Percentiles rank a stretch among this genome's conserved stretches.
These are phyloP conservation scores for Diospyros kaki DNA, from an alignment of 148 eudicot genomes.

Conservation along the genomic window DNA sequence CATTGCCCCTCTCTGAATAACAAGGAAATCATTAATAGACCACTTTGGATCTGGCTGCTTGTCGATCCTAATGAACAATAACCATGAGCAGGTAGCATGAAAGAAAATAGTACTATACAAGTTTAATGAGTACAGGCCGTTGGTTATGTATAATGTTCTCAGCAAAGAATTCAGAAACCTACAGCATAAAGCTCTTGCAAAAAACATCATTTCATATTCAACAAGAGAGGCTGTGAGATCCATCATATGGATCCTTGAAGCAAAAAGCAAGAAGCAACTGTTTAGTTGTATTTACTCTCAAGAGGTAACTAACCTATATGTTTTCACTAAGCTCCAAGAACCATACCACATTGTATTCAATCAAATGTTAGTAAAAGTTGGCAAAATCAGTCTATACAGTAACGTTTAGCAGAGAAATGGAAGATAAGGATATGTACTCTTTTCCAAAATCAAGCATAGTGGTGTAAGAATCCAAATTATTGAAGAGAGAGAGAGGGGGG, in stretches of 20 bases:
- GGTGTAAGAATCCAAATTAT: background rate
- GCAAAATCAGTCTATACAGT: background rate
- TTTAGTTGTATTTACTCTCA: background rate
- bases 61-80: background rate
- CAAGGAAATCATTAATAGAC: background rate
- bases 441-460: background rate
- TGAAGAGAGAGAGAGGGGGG: background rate
- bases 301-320: background rate
- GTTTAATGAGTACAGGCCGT: background rate
- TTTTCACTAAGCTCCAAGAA: background rate
- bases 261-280: background rate
- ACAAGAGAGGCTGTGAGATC: background rate
- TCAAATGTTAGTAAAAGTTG: background rate
- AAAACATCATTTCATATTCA: background rate
- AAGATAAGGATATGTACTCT: background rate
- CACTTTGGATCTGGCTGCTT: background rate
- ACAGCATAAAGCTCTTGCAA: background rate
- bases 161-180: background rate
- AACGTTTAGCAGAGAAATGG: background rate
- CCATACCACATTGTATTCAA: background rate
- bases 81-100: background rate
- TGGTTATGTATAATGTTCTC: background rate
- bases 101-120: background rate
- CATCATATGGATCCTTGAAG: background rate
- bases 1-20: constrained; percentile 92